Conservation (phyloP, 192 early-diverging fungal genomes). For the Backusella australiensis region DNA sequence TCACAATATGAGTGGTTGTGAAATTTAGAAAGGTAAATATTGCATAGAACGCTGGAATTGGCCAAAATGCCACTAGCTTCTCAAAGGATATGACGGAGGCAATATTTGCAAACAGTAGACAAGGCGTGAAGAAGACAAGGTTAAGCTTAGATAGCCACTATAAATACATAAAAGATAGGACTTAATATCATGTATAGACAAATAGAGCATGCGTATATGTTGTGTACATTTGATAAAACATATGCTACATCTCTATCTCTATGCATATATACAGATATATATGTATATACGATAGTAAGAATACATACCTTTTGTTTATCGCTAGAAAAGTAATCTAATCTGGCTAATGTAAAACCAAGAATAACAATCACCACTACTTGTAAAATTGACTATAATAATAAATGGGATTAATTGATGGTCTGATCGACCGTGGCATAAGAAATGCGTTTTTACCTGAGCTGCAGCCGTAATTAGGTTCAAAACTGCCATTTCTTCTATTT, state of each 20-base stretch:
- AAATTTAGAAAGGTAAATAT: slow-evolving; percentile 37
- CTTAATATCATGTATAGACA: neutral
- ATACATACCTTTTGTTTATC: slow-evolving; percentile 34
- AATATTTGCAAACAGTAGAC: slow-evolving; percentile 73
- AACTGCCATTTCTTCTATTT: slow-evolving; percentile 11
- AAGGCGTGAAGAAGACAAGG: slow-evolving; percentile 72
- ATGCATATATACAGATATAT: neutral
- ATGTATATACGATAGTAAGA: neutral
- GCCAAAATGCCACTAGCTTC: slow-evolving; percentile 70
- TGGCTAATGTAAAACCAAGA: slow-evolving; percentile 29
- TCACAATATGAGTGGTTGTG: slow-evolving; percentile 35
- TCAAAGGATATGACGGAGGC: slow-evolving; percentile 63
- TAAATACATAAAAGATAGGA: neutral
- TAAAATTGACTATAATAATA: slow-evolving; percentile 27
- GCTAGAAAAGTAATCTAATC: slow-evolving; percentile 27
- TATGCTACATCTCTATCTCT: neutral
- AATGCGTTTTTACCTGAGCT: slow-evolving; percentile 18
- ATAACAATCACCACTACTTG: slow-evolving; percentile 36
- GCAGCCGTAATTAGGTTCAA: slow-evolving; percentile 29
- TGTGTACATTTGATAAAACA: neutral
- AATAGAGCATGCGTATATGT: neutral
- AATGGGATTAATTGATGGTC: neutral
- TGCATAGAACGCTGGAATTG: slow-evolving; percentile 56
- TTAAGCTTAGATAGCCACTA: slow-evolving; percentile 61
- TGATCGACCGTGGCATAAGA: neutral